phyloP scores from a whole-genome alignment of 306 rosid genomes.

The Ochetophila trinervis region DNA sequence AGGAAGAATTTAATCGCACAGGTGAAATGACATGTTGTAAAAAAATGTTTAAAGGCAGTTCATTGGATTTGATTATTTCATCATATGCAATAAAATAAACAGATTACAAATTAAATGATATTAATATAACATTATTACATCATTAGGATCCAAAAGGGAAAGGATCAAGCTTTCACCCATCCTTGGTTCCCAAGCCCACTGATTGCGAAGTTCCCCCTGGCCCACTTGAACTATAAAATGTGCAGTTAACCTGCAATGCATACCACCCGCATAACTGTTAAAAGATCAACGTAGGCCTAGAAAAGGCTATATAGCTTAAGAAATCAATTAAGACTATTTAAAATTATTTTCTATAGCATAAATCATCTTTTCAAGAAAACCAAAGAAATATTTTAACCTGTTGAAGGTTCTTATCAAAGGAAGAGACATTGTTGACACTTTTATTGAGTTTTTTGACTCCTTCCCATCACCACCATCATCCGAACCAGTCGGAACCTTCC shows the following conservation, averaged over 20 bases:
- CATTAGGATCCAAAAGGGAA: conserved; percentile 78
- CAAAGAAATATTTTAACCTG: conserved; percentile 54
- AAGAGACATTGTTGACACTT: conserved; percentile 64
- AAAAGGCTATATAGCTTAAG: conserved; percentile 3
- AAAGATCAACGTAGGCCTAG: conserved; percentile 13
- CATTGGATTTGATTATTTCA: conserved; percentile 11
- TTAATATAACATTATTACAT: conserved; percentile 37
- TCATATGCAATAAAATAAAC: conserved; percentile 10
- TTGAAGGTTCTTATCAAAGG: conserved; percentile 62
- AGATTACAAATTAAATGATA: conserved; percentile 10
- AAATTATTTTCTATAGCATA: conserved; percentile 13
- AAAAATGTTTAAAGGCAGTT: neutral
- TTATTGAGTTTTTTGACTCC: conserved; percentile 65
- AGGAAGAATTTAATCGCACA: neutral
- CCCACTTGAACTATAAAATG: conserved; percentile 70
- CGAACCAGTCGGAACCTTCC: conserved; percentile 93
- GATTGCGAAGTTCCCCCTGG: conserved; percentile 65
- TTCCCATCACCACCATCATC: conserved; percentile 86
- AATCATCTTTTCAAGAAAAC: conserved; percentile 16
- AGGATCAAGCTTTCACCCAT: conserved; percentile 94
- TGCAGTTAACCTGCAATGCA: conserved; percentile 74
- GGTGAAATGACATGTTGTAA: neutral
- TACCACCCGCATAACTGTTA: conserved; percentile 35
- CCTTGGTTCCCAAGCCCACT: conserved; percentile 91
- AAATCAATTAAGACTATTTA: neutral